Conservation (phyloP, 352 stramenopile genomes). For the Pythium sukuiense region DNA sequence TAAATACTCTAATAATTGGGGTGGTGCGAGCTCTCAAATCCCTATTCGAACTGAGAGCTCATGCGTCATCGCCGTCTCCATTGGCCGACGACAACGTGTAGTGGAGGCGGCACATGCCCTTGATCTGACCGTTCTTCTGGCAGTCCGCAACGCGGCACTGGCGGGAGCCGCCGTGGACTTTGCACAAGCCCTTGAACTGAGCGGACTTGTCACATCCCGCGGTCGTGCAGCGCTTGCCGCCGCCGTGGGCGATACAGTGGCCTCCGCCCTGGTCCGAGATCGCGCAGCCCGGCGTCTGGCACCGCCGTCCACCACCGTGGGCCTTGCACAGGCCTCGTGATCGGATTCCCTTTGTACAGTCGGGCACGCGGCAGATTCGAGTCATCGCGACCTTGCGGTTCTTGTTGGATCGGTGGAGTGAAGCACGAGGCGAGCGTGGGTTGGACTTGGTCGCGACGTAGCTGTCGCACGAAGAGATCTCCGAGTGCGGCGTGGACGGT, state of each 20-base stretch:
- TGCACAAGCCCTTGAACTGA: conserved; percentile 81
- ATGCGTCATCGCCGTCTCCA: conserved; percentile 16
- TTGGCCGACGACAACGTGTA: conserved; percentile 35
- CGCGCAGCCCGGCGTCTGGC: conserved; percentile 71
- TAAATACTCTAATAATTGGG: conserved; percentile 1
- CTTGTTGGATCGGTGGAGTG: conserved; percentile 5
- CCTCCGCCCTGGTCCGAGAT: conserved; percentile 87
- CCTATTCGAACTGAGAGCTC: not conserved
- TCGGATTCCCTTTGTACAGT: conserved; percentile 81
- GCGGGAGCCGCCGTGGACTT: conserved; percentile 78
- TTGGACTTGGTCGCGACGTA: conserved; percentile 4
- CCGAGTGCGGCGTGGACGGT: conserved; percentile 21
- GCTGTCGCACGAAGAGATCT: conserved; percentile 21
- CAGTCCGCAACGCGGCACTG: conserved; percentile 71
- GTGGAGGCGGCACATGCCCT: conserved; percentile 73
- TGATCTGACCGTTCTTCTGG: conserved; percentile 83
- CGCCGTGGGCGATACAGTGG: conserved; percentile 62
- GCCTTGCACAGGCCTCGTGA: conserved; percentile 83
- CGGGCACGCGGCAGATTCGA: conserved; percentile 73
- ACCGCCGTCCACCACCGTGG: conserved; percentile 79
- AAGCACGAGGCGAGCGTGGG: not conserved
- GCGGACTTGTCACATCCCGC: conserved; percentile 79
- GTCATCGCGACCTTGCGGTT: conserved; percentile 37
- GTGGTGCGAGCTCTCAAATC: not conserved
- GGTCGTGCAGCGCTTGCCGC: conserved; percentile 54